Evolutionary conservation across 2,329 filamentous ascomycete genomes (phyloP).

Genomic region (Exophiala bonariae): DNA sequence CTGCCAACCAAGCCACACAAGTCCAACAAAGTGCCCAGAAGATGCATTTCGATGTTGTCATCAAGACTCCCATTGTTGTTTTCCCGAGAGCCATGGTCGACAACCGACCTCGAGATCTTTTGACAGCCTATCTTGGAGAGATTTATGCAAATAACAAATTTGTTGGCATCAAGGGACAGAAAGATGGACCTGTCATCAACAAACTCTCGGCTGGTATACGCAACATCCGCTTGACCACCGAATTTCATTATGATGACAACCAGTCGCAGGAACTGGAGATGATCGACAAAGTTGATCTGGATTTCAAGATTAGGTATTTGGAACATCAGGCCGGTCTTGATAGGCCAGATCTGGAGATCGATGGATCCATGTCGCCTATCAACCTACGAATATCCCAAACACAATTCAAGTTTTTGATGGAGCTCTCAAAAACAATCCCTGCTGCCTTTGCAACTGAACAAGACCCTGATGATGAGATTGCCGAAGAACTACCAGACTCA

Average conservation of each 20-base stretch:
- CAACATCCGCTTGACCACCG: constrained; percentile 86
- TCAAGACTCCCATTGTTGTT: constrained; percentile 94
- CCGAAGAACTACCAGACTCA: constrained; percentile 67
- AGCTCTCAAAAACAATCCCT: constrained; percentile 84
- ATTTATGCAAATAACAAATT: constrained; percentile 97
- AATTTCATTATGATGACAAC: constrained; percentile 75
- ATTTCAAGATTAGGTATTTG: constrained; percentile 87
- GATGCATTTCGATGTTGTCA: constrained; percentile 88
- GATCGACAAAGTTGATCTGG: constrained; percentile 94
- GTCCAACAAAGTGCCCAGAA: constrained; percentile 86
- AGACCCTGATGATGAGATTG: constrained; percentile 70
- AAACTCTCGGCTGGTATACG: constrained; percentile 87
- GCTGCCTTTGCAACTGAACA: constrained; percentile 77
- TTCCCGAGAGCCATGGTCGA: constrained; percentile 79
- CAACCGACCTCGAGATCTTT: constrained; percentile 71
- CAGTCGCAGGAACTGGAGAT: constrained; percentile 85
- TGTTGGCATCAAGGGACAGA: constrained; percentile 74
- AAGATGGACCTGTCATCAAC: constrained; percentile 75
- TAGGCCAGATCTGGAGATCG: constrained; percentile 86
- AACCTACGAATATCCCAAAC: constrained; percentile 87
- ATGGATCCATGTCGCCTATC: constrained; percentile 88
- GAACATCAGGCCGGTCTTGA: constrained; percentile 77
- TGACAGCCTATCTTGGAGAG: constrained; percentile 93
- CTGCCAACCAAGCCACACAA: constrained; percentile 88
- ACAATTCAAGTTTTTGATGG: constrained; percentile 85